Conservation (phyloP, 2,329 filamentous ascomycete genomes). For the Hypoxylon sp. region DNA sequence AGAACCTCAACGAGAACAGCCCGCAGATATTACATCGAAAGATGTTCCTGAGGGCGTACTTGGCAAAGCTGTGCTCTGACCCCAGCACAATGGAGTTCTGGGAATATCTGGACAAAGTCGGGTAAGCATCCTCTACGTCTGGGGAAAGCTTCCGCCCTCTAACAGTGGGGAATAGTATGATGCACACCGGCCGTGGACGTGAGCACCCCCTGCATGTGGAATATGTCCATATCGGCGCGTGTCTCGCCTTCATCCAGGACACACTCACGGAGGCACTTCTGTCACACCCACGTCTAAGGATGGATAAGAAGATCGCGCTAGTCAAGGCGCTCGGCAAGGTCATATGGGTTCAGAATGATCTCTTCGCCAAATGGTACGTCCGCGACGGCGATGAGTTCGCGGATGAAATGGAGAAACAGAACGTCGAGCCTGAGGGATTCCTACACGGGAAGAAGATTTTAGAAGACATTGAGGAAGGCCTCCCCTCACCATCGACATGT, state of each 20-base stretch:
- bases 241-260: conserved; percentile 82
- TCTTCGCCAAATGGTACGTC: conserved; percentile 87
- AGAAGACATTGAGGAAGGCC: conserved; percentile 59
- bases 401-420: conserved; percentile 62
- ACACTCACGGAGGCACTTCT: conserved; percentile 83
- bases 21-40: conserved; percentile 84
- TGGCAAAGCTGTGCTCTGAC: conserved; percentile 81
- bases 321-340: conserved; percentile 84
- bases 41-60: conserved; percentile 82
- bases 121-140: conserved; percentile 62
- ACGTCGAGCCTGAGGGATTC: conserved; percentile 74
- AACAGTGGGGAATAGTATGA: conserved; percentile 67
- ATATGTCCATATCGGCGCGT: conserved; percentile 82
- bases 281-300: conserved; percentile 75
- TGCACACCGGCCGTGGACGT: conserved; percentile 84
- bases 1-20: conserved; percentile 75
- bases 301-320: conserved; percentile 79
- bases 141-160: not conserved
- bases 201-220: conserved; percentile 82
- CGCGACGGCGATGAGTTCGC: conserved; percentile 74
- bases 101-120: conserved; percentile 88
- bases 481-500: conserved; percentile 32
- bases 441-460: conserved; percentile 74
- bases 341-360: conserved; percentile 90
- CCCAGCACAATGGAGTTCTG: conserved; percentile 83